Evolutionary conservation across 495 filamentous ascomycete species (phyloP).

Genomic region (Cetradonia linearis): DNA sequence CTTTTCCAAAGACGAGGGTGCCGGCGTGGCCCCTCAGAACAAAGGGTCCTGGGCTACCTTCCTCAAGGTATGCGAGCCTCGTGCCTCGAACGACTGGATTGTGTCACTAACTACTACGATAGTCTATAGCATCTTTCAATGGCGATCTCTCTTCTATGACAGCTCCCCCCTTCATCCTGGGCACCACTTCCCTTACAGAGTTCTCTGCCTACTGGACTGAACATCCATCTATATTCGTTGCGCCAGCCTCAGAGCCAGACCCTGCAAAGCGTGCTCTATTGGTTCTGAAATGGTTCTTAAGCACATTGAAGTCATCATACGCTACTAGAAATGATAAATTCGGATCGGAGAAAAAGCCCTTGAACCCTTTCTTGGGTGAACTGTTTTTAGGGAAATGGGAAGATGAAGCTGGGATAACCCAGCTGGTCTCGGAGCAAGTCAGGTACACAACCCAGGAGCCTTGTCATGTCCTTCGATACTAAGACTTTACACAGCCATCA

Average conservation of each 20-base stretch:
- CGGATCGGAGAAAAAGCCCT: conserved; percentile 92
- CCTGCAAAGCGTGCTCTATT: conserved; percentile 74
- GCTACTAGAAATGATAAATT: conserved; percentile 82
- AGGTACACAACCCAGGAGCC: conserved; percentile 40
- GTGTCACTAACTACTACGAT: conserved; percentile 11
- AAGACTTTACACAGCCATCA: conserved; percentile 57
- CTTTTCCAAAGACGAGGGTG: conserved; percentile 24
- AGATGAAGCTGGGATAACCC: conserved; percentile 60
- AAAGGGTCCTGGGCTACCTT: conserved; percentile 46
- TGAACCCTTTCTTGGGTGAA: conserved; percentile 87
- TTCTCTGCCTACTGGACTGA: conserved; percentile 97
- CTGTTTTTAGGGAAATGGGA: conserved; percentile 84
- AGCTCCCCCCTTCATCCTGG: conserved; percentile 92
- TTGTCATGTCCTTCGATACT: not conserved
- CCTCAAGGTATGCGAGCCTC: conserved; percentile 34
- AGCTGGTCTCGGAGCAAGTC: conserved; percentile 70
- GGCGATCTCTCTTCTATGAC: conserved; percentile 91
- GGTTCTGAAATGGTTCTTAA: conserved; percentile 95
- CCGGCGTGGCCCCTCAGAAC: conserved; percentile 24
- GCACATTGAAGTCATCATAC: conserved; percentile 90
- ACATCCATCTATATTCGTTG: conserved; percentile 78
- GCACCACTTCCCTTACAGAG: conserved; percentile 80
- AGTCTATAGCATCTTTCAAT: conserved; percentile 95
- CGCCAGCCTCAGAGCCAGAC: conserved; percentile 70
- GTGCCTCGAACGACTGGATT: not conserved